Evolutionary conservation across 2,329 filamentous ascomycete species (phyloP).

Genomic region (Aspergillus sp.): DNA sequence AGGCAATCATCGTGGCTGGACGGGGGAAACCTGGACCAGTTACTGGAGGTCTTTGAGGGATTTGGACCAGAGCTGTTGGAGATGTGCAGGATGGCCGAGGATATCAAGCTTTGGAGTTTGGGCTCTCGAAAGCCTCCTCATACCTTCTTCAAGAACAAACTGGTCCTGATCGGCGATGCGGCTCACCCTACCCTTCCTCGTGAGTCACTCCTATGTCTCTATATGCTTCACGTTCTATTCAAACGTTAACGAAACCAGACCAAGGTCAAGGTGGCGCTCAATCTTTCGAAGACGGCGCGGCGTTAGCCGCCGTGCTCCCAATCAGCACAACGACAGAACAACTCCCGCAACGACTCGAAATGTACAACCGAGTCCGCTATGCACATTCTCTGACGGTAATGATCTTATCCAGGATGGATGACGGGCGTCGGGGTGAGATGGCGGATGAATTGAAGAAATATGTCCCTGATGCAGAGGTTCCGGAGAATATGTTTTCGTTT

Average conservation of each 20-base stretch:
- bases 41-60: slow-evolving; percentile 4
- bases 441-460: slow-evolving; percentile 8
- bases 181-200: slow-evolving; percentile 15
- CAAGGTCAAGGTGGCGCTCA: slow-evolving; percentile 36
- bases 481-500: slow-evolving; percentile 6
- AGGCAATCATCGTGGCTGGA: slow-evolving; percentile 5
- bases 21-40: slow-evolving; percentile 1
- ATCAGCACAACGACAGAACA: slow-evolving; percentile 9
- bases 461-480: slow-evolving; percentile 9
- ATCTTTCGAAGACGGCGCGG: slow-evolving; percentile 31
- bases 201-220: not conserved
- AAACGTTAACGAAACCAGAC: slow-evolving; percentile 15
- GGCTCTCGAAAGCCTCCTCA: slow-evolving; percentile 6
- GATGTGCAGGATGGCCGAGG: slow-evolving; percentile 11
- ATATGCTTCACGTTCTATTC: not conserved
- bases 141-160: slow-evolving; percentile 11
- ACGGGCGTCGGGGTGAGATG: slow-evolving; percentile 9
- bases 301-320: slow-evolving; percentile 24
- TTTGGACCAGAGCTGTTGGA: slow-evolving; percentile 9
- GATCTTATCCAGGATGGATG: slow-evolving; percentile 13
- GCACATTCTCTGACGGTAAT: slow-evolving; percentile 14
- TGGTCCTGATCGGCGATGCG: slow-evolving; percentile 16
- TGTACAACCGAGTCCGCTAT: slow-evolving; percentile 15
- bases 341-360: slow-evolving; percentile 6
- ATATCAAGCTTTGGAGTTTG: slow-evolving; percentile 16